Conservation (phyloP, 164 flowering plant genomes). For the Buxus sempervirens region DNA sequence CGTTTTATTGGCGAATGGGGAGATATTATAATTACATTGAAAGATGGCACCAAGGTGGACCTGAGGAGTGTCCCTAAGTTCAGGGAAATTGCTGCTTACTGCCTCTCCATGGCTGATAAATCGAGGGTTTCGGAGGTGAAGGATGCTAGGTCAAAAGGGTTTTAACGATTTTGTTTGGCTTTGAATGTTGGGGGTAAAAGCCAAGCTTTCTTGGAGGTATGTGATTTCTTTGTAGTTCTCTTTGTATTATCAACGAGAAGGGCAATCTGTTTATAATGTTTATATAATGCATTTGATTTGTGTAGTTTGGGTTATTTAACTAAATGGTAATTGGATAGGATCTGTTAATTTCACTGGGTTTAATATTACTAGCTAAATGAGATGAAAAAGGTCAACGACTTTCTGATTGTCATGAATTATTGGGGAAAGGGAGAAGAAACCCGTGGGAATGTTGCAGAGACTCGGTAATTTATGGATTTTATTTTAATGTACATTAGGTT, state of each 20-base stretch:
- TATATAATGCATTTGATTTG: neutral
- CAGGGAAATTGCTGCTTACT: conserved; percentile 84
- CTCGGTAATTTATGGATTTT: too few relatives aligned
- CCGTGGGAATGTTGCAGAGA: too few relatives aligned
- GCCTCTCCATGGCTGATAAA: conserved; percentile 65
- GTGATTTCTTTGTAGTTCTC: neutral
- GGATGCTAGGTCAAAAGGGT: conserved; percentile 50
- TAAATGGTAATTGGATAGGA: neutral
- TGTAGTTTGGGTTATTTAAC: neutral
- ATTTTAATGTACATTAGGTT: too few relatives aligned
- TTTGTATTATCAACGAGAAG: neutral
- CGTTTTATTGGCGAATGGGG: conserved; percentile 98
- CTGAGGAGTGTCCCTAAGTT: conserved; percentile 92
- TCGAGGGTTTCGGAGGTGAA: conserved; percentile 29
- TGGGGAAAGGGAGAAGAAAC: too few relatives aligned
- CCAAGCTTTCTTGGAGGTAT: conserved; percentile 10
- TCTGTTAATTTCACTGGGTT: neutral
- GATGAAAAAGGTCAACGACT: too few relatives aligned
- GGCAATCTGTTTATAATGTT: conserved; percentile 2
- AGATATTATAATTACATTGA: conserved; percentile 76
- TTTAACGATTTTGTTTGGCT: conserved; percentile 26
- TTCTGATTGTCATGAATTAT: too few relatives aligned
- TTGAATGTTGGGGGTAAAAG: conserved; percentile 1
- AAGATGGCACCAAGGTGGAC: conserved; percentile 88
- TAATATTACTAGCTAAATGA: neutral